Base-by-base conservation (phyloP, 2,329 filamentous ascomycete genomes). In the Rachicladosporium sp. region DNA sequence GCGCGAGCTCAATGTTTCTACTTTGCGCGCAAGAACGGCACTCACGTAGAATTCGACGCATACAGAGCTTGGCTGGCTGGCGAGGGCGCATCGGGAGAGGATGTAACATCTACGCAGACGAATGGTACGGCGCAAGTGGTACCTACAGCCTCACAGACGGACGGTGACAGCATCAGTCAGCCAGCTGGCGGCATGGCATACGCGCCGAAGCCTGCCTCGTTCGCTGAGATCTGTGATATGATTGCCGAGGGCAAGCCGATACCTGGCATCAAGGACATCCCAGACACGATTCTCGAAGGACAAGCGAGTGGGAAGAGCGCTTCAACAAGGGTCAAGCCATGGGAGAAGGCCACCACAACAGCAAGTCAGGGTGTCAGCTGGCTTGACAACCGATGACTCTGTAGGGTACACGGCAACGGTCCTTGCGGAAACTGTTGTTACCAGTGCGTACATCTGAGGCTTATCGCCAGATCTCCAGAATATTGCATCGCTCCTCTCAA, bases 181-280 rank as follows among this genome's bases (percentile, higher is more conserved):
- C 30, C 23, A 19, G 37, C 43, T 6, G 51, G 49, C 7, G 52
- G 50, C 9, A 51, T 56, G 47, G 50, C 40, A 38, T 68, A 74
- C 34, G 81, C 85, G 30, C 73, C 76, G 1, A 93, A 93, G 52
- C 87, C 87, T 3, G 79, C 78, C 36, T 80, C 78, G 1, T 94
- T 95, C 59, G 80, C 83, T 6, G 78, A 89, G 48, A 86, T 95
- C 45, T 80, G 93, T 40, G 81, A 85, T 52, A 73, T 93, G 40
- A 83, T 95, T 39, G 83, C 84, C 15, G 79, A 77, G 21, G 86
- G 86, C 38, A 78, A 85, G 50, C 80, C 83, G 0, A 81, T 95
- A 33, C 86, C 87, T 1, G 88, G 88, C 1, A 93, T 95, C 53
- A 78, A 79, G 50, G 76, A 93, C 46, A 89, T 95, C 38, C 86